Conservation (phyloP, 768 basidiomycete genomes). For the Kwoniella shandongensis region DNA sequence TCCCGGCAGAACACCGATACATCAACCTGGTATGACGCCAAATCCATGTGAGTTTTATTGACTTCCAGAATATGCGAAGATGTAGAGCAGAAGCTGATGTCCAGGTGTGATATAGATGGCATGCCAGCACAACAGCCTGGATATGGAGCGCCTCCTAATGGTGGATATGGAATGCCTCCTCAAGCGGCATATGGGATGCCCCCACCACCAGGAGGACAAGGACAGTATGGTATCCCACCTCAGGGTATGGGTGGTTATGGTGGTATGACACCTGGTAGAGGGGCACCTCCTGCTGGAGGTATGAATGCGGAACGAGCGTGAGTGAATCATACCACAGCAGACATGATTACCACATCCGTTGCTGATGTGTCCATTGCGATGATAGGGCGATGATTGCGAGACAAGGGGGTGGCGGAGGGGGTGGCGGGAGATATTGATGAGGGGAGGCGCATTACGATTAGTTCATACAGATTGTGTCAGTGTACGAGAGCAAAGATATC, state of each 20-base stretch:
- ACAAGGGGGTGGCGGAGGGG: conserved; percentile 31
- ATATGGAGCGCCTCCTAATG: conserved; percentile 16
- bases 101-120: conserved; percentile 1
- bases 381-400: conserved; percentile 44
- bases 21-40: conserved; percentile 40
- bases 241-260: conserved; percentile 15
- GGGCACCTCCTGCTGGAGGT: conserved; percentile 24
- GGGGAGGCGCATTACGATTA: not conserved
- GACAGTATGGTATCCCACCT: conserved; percentile 6
- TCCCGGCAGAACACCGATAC: conserved; percentile 35
- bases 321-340: too few relatives aligned
- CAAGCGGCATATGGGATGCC: conserved; percentile 14
- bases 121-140: conserved; percentile 12
- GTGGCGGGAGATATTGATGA: conserved; percentile 21
- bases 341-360: too few relatives aligned
- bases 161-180: conserved; percentile 21
- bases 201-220: conserved; percentile 1
- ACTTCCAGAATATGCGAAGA: not conserved
- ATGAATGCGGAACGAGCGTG: conserved; percentile 49
- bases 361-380: not conserved
- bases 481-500: not conserved
- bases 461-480: not conserved
- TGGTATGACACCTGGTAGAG: conserved; percentile 8
- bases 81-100: too few relatives aligned
- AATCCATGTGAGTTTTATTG: conserved; percentile 41